phyloP scores from a whole-genome alignment of 495 filamentous ascomycete genomes.

The Niebla homalea region DNA sequence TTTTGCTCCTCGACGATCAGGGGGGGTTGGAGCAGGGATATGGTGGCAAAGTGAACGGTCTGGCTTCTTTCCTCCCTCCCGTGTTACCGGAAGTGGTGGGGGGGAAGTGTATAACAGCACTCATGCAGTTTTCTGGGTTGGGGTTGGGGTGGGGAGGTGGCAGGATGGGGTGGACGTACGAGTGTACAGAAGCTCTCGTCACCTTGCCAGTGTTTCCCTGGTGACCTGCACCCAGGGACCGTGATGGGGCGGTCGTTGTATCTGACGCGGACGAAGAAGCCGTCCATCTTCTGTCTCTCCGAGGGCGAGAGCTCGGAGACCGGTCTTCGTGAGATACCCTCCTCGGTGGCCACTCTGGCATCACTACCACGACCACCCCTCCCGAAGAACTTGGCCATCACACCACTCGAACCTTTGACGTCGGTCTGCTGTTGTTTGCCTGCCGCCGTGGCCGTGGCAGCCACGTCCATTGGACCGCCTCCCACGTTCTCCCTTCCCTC shows the following conservation, averaged over 20 bases:
- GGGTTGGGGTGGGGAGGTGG: neutral
- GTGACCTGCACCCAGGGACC: conserved; percentile 64
- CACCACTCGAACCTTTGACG: conserved; percentile 12
- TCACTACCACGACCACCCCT: neutral
- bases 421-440: conserved; percentile 13
- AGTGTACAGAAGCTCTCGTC: conserved; percentile 89
- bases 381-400: neutral
- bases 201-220: conserved; percentile 74
- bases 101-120: too few species aligned
- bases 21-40: too few species aligned
- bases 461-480: conserved; percentile 1
- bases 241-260: conserved; percentile 77
- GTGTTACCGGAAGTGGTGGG: too few species aligned
- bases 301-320: conserved; percentile 31
- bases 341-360: conserved; percentile 1
- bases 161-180: conserved; percentile 32
- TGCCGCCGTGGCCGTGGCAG: conserved; percentile 7
- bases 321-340: conserved; percentile 27
- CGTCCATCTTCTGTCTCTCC: conserved; percentile 43
- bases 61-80: too few species aligned
- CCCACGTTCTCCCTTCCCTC: conserved; percentile 1
- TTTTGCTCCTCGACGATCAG: too few species aligned
- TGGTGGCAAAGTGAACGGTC: too few species aligned
- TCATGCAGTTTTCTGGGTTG: neutral
- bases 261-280: conserved; percentile 83